Evolutionary conservation across 306 rosid species (phyloP).

Genomic region (Acacia melanoxylon): DNA sequence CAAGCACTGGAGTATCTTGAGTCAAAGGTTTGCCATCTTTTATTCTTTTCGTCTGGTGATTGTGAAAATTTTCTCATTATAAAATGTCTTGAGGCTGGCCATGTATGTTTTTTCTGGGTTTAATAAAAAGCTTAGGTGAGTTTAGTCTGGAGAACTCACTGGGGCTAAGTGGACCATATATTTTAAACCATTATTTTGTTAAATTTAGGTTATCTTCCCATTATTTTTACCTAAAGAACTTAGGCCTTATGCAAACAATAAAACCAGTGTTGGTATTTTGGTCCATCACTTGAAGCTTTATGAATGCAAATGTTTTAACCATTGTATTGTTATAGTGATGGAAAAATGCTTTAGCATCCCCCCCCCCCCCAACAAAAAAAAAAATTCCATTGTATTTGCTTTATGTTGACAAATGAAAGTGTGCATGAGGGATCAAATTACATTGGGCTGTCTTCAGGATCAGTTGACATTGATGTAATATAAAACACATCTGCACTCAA

Average conservation of each 20-base stretch:
- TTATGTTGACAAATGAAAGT: neutral
- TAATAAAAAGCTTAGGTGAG: neutral
- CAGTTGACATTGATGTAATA: neutral
- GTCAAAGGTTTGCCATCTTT: slow-evolving; percentile 52
- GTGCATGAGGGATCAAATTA: neutral
- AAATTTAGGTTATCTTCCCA: neutral
- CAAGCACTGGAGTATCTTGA: slow-evolving; percentile 81
- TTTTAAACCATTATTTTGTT: slow-evolving; percentile 6
- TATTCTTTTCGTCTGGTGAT: slow-evolving; percentile 24
- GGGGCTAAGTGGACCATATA: slow-evolving; percentile 11
- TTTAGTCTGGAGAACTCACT: neutral
- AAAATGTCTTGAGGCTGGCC: slow-evolving; percentile 25
- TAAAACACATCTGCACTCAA: neutral
- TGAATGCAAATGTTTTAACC: neutral
- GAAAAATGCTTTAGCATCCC: neutral
- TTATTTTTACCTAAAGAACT: neutral
- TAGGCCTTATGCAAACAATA: neutral
- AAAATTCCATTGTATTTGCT: neutral
- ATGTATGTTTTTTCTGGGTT: neutral
- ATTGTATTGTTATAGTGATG: neutral
- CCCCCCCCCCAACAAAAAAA: too few species aligned
- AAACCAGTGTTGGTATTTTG: neutral
- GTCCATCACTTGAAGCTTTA: neutral
- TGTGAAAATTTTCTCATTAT: slow-evolving; percentile 3
- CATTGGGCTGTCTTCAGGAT: neutral